Conservation (phyloP, 495 filamentous ascomycete genomes). For the Daldinia bambusicola region DNA sequence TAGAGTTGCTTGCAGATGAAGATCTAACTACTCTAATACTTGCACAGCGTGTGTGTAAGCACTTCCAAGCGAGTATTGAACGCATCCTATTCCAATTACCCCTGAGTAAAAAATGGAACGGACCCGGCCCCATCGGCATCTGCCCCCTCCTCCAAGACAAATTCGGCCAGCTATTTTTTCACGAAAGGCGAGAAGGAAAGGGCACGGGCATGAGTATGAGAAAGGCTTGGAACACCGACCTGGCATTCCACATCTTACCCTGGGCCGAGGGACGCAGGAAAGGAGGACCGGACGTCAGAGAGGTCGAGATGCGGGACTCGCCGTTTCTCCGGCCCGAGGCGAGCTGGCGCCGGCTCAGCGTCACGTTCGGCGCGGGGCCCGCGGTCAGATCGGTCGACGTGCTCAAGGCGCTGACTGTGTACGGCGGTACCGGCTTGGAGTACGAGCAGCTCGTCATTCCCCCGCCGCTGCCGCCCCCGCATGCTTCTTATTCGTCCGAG, state of each 20-base stretch:
- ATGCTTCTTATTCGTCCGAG: too few relatives aligned
- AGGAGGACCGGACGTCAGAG: not conserved
- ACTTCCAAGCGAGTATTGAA: conserved; percentile 12
- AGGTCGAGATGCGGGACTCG: not conserved
- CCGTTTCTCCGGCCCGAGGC: conserved; percentile 17
- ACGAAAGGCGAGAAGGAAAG: not conserved
- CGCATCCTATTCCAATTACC: conserved; percentile 12
- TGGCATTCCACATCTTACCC: conserved; percentile 7
- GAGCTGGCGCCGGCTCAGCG: conserved; percentile 18
- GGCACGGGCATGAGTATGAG: not conserved
- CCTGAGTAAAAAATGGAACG: not conserved
- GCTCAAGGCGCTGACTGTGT: not conserved
- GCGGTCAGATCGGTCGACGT: conserved; percentile 10
- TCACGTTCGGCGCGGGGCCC: conserved; percentile 6
- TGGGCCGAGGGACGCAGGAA: not conserved
- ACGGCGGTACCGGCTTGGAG: not conserved
- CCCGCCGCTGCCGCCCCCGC: not conserved
- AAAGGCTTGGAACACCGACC: not conserved
- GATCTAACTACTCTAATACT: conserved; percentile 22
- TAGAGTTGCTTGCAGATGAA: conserved; percentile 17
- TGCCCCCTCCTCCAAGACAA: not conserved
- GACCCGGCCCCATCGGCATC: not conserved
- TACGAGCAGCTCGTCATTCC: conserved; percentile 16
- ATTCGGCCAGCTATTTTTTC: conserved; percentile 1
- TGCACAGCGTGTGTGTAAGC: conserved; percentile 22